Conservation (phyloP, 2,329 filamentous ascomycete species). For the Cercospora sp. region DNA sequence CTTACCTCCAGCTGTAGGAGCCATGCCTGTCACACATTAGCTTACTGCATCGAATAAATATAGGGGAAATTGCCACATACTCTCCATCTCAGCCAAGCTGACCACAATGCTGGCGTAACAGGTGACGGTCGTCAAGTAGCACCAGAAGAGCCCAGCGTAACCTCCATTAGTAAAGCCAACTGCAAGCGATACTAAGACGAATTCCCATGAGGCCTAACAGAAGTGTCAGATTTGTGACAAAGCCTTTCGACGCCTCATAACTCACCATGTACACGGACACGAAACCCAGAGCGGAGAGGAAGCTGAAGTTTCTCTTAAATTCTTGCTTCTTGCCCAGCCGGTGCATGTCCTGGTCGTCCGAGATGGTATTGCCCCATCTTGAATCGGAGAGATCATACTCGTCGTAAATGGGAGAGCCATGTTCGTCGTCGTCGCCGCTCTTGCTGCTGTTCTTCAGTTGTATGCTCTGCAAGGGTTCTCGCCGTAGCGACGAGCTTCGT, state of each 20-base stretch:
- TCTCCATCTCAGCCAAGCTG: conserved; percentile 38
- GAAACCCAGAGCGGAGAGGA: conserved; percentile 35
- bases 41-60: no score
- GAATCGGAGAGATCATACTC: conserved; percentile 7
- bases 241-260: neutral
- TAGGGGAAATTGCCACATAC: conserved; percentile 22
- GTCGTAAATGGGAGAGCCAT: conserved; percentile 13
- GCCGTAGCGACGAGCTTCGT: conserved; percentile 10
- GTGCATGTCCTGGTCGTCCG: conserved; percentile 32
- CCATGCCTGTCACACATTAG: conserved; percentile 11
- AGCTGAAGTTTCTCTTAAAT: conserved; percentile 35
- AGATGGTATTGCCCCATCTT: conserved; percentile 18
- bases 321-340: conserved; percentile 36
- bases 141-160: conserved; percentile 38
- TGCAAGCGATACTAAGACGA: conserved; percentile 34
- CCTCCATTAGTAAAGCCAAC: conserved; percentile 38
- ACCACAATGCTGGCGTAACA: conserved; percentile 35
- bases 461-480: conserved; percentile 7
- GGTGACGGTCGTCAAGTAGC: conserved; percentile 34
- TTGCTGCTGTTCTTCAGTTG: conserved; percentile 12
- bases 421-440: conserved; percentile 12
- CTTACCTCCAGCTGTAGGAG: conserved; percentile 35
- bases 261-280: conserved; percentile 37
- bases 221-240: conserved; percentile 24
- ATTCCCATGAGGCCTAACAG: conserved; percentile 31